Conservation (phyloP, 2,329 filamentous ascomycete genomes). For the Aspergillus sp. region DNA sequence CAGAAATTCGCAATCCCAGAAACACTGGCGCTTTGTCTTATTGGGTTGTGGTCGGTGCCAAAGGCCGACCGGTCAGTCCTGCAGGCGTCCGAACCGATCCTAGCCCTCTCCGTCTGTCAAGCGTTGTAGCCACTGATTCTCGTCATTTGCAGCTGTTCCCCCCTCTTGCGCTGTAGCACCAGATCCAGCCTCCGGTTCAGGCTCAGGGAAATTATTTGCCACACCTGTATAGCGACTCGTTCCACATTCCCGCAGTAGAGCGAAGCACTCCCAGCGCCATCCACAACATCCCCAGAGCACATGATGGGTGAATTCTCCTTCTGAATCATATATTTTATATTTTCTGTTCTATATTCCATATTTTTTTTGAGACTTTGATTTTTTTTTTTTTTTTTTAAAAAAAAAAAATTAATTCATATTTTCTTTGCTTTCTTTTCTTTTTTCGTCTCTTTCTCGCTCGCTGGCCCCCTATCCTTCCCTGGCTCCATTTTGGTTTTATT, state of each 20-base stretch:
- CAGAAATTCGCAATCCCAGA: conserved; percentile 13
- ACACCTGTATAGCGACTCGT: conserved; percentile 28
- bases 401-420: not conserved
- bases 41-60: conserved; percentile 13
- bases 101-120: conserved; percentile 11
- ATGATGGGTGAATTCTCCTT: conserved; percentile 22
- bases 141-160: conserved; percentile 12
- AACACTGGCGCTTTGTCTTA: conserved; percentile 9
- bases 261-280: conserved; percentile 13
- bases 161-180: conserved; percentile 26
- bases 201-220: conserved; percentile 29
- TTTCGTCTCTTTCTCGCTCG: not conserved
- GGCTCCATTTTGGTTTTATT: not conserved
- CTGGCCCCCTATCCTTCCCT: not conserved
- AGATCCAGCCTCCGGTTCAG: conserved; percentile 25
- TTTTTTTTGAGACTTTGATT: not conserved
- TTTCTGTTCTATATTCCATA: not conserved
- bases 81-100: conserved; percentile 25
- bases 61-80: conserved; percentile 17
- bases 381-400: not conserved
- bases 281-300: conserved; percentile 14
- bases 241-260: conserved; percentile 30
- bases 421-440: conserved; percentile 4
- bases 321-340: conserved; percentile 1
- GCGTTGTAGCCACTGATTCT: conserved; percentile 15